These are phyloP conservation scores for Fusarium napiforme DNA, from an alignment of 2,329 filamentous ascomycete species.

Conservation along the genomic window DNA sequence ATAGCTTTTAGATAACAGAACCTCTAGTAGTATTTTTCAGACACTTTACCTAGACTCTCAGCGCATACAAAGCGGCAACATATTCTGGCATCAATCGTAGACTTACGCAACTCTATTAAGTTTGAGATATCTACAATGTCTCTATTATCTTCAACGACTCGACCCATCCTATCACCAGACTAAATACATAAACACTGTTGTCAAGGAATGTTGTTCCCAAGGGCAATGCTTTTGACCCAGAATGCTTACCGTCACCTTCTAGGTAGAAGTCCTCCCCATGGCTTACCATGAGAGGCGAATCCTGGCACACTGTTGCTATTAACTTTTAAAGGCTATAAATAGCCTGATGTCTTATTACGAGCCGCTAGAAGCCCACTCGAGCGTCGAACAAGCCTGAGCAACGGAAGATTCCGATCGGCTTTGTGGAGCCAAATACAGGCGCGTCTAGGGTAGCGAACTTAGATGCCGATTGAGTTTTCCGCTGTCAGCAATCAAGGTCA, in stretches of 20 bases:
- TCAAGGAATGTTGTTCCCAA: not conserved
- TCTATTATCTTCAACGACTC: not conserved
- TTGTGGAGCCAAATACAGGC: rapidly evolving
- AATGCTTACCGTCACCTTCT: not conserved
- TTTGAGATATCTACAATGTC: not conserved
- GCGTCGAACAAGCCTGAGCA: rapidly evolving
- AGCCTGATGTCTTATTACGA: rapidly evolving
- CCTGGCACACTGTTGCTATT: rapidly evolving
- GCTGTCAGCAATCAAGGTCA: not conserved
- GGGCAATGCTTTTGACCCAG: rapidly evolving
- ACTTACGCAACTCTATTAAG: rapidly evolving
- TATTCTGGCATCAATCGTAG: rapidly evolving
- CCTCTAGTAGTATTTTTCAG: rapidly evolving
- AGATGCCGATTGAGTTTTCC: not conserved
- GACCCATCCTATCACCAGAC: not conserved
- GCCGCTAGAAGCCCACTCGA: rapidly evolving
- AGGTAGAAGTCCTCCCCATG: too few relatives aligned
- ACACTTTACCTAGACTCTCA: not conserved
- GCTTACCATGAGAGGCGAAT: too few relatives aligned
- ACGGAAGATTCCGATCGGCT: rapidly evolving
- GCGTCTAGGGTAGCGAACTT: not conserved
- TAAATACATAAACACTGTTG: not conserved
- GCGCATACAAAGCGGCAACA: rapidly evolving
- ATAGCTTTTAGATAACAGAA: rapidly evolving
- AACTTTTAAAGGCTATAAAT: rapidly evolving